phyloP scores from a whole-genome alignment of 768 basidiomycete genomes.

The Sporobolomyces pararoseus region DNA sequence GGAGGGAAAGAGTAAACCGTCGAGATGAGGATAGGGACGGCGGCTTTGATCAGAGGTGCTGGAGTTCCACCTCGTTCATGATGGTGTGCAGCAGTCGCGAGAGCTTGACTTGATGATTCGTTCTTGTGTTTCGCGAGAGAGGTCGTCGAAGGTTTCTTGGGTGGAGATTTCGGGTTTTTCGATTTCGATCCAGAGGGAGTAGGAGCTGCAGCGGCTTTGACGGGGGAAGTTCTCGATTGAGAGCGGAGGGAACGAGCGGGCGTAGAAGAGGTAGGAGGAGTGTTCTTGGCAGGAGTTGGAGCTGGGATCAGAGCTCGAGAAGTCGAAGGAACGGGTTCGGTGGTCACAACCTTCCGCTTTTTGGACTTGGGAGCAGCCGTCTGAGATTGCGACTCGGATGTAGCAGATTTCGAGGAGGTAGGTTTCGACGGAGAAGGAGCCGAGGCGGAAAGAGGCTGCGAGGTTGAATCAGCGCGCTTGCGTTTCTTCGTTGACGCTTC shows the following conservation, averaged over 20 bases:
- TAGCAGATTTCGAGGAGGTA: background rate
- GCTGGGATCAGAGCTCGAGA: background rate
- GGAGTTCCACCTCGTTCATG: background rate
- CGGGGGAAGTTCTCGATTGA: background rate
- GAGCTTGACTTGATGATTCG: background rate
- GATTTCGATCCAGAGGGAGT: background rate
- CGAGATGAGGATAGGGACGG: constrained; percentile 16
- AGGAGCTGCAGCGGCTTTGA: background rate
- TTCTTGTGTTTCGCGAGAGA: too few relatives aligned
- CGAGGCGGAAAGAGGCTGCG: background rate
- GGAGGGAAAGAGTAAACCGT: constrained; percentile 21
- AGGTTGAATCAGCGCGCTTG: constrained; percentile 26
- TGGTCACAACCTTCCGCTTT: constrained; percentile 28
- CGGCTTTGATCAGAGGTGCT: constrained; percentile 9
- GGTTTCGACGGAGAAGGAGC: background rate
- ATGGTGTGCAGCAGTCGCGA: background rate
- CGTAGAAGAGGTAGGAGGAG: background rate
- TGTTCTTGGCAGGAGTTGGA: background rate
- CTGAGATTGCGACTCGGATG: too few relatives aligned
- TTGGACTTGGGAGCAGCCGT: constrained; percentile 1
- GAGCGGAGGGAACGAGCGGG: constrained; percentile 9
- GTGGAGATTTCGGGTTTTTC: background rate
- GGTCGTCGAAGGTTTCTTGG: background rate
- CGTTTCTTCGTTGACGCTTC: constrained; percentile 27
- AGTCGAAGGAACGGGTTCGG: constrained; percentile 1